These are phyloP conservation scores for Samsoniella hepiali DNA, from an alignment of 2,329 filamentous ascomycete genomes.

Conservation along the genomic window DNA sequence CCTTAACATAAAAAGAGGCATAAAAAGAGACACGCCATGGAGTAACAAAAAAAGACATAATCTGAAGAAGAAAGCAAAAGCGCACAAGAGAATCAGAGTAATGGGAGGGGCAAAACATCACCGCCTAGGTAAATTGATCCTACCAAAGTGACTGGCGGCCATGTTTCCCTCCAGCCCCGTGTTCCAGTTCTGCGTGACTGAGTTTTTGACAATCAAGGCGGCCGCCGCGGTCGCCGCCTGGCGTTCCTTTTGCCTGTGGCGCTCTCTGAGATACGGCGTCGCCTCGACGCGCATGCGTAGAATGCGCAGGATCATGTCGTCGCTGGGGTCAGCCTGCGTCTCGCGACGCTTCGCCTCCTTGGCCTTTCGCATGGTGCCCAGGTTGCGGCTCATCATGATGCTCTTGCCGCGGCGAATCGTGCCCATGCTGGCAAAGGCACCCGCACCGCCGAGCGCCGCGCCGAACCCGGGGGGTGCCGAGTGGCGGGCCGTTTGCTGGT, in stretches of 20 bases:
- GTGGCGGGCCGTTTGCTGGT: slow-evolving; percentile 55
- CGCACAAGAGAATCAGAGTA: not conserved
- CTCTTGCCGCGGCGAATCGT: slow-evolving; percentile 67
- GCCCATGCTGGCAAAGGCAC: slow-evolving; percentile 62
- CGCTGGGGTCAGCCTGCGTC: slow-evolving; percentile 91
- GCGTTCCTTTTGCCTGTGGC: slow-evolving; percentile 90
- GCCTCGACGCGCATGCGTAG: slow-evolving; percentile 93
- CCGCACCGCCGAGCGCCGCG: slow-evolving; percentile 33
- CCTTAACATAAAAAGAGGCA: not conserved
- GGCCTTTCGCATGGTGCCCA: slow-evolving; percentile 92
- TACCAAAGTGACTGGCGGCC: slow-evolving; percentile 40
- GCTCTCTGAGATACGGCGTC: slow-evolving; percentile 78
- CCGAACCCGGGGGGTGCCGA: slow-evolving; percentile 59
- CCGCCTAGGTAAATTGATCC: slow-evolving; percentile 47
- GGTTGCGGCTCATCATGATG: slow-evolving; percentile 90
- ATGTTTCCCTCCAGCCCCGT: slow-evolving; percentile 32
- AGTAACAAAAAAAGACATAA: not conserved
- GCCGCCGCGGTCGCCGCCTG: slow-evolving; percentile 86
- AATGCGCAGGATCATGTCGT: slow-evolving; percentile 97
- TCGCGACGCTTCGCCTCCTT: slow-evolving; percentile 96
- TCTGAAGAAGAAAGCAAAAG: not conserved
- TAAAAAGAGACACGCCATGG: not conserved
- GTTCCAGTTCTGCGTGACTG: slow-evolving; percentile 61
- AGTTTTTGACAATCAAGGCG: slow-evolving; percentile 92
- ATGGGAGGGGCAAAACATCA: slow-evolving; percentile 28